Base-by-base conservation (phyloP, 148 eudicot genomes). In the Rhododendron simsii region DNA sequence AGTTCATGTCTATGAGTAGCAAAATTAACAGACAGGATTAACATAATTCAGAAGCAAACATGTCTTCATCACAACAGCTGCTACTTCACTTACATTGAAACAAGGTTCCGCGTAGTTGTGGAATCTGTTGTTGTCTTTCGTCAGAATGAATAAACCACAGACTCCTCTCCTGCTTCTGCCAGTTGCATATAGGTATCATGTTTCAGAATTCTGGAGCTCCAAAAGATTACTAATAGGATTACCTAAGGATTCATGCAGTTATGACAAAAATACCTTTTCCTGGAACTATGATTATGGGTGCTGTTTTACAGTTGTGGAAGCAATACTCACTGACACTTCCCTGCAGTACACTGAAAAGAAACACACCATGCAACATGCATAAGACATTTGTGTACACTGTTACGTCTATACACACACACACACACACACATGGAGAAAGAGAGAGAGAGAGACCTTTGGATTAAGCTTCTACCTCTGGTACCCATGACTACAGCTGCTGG, bases 241-340 rank as follows among this genome's bases (percentile, higher is more conserved):
- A 86, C 81, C 67, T 26, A 26, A 55, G 80, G 61, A 83, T 83
- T 88, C 37, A 57, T 16, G 33, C 4, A 51, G 48, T 74, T 15
- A 84, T 11, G 71, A 81, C 21, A 21, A 73, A 30, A 57, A 41
- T 92, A 94, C 98, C 99, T 94, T 92, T 94, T 48, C 96, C 98
- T 35, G 98, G 99, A 85, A 98, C 98, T 41, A 95, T 90, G 59
- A 97, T 90, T 55, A 94, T 80, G 23, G 98, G 99, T 10, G 98
- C 94, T 20, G 85, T 80, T 89, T 95, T 95, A 86, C 98, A 98
- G 84, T 98, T 90, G 91, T 94, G 99, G 90, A 93, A 90, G 91
- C 96, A 93, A 88, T 94, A 91, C 82, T 95, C 98, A 57, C 98
- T 91, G 47, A 95, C 98, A 89, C 99, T 98, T 79, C 99, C 99